phyloP scores from a whole-genome alignment of 2,329 filamentous ascomycete genomes.

The Trichoderma atrobrunneum region DNA sequence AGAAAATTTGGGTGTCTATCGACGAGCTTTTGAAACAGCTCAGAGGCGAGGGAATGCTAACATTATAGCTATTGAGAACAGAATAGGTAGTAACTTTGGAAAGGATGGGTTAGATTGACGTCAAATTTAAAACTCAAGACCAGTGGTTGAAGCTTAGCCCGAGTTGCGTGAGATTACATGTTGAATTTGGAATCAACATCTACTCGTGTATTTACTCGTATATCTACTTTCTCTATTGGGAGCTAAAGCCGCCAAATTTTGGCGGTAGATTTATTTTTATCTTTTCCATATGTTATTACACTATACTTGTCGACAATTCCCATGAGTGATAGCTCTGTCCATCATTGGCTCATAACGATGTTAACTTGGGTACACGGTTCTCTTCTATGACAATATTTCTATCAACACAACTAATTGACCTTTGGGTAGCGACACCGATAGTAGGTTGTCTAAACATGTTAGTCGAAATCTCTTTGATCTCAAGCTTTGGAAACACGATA shows the following conservation, averaged over 20 bases:
- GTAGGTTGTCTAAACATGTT: neutral
- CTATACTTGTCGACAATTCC: neutral
- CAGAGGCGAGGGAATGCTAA: neutral
- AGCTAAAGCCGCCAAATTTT: neutral
- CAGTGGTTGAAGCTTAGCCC: neutral
- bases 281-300: neutral
- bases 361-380: neutral
- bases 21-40: slow-evolving; percentile 38
- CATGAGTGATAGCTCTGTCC: neutral
- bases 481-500: neutral
- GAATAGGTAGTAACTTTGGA: neutral
- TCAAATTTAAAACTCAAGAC: neutral
- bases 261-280: neutral
- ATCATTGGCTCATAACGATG: neutral
- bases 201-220: neutral
- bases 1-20: slow-evolving; percentile 36
- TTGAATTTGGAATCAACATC: neutral
- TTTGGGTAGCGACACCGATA: neutral
- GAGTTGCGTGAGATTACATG: neutral
- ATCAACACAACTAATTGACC: neutral
- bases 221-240: neutral
- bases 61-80: neutral
- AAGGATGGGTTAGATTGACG: neutral
- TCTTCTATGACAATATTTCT: neutral
- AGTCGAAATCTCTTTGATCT: neutral